A percentile compares a stretch with the other conserved stretches of the same genome.
Conservation (phyloP, 805 yeast species). For the Ogataea haglerorum region DNA sequence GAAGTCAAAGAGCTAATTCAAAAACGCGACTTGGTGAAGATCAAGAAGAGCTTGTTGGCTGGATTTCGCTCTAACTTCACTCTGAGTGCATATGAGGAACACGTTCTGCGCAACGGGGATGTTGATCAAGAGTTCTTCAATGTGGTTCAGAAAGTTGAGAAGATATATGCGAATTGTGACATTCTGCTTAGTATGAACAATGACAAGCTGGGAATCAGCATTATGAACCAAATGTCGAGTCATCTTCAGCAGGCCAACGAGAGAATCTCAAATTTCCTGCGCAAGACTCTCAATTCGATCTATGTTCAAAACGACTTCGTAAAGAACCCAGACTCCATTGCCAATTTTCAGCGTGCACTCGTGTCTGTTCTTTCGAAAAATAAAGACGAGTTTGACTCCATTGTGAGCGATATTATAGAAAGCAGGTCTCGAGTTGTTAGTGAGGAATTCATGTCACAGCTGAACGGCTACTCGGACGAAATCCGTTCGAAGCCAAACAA, state of each 20-base stretch:
- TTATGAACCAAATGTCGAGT: constrained; percentile 55
- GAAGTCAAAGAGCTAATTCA: constrained; percentile 26
- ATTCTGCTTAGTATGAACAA: constrained; percentile 68
- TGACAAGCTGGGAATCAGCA: constrained; percentile 59
- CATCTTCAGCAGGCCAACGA: constrained; percentile 52
- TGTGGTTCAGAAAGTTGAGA: constrained; percentile 57
- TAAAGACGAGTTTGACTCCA: constrained; percentile 51
- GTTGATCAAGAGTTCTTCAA: constrained; percentile 50
- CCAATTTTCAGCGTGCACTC: constrained; percentile 31
- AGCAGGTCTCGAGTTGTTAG: constrained; percentile 61
- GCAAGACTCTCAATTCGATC: constrained; percentile 28
- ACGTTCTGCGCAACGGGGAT: constrained; percentile 45
- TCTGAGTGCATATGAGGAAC: constrained; percentile 68
- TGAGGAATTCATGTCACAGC: constrained; percentile 65
- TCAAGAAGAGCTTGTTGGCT: constrained; percentile 51
- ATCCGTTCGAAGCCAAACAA: constrained; percentile 13
- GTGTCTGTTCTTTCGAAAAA: constrained; percentile 34
- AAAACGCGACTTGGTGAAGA: constrained; percentile 33
- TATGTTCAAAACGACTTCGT: constrained; percentile 21
- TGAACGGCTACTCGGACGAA: constrained; percentile 36
- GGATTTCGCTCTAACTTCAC: constrained; percentile 62
- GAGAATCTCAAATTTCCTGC: constrained; percentile 43
- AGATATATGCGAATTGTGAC: constrained; percentile 64
- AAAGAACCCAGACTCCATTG: constrained; percentile 20
- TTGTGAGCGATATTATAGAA: constrained; percentile 62